Conservation (phyloP, 345 rosid species). For the Brassica carinata region DNA sequence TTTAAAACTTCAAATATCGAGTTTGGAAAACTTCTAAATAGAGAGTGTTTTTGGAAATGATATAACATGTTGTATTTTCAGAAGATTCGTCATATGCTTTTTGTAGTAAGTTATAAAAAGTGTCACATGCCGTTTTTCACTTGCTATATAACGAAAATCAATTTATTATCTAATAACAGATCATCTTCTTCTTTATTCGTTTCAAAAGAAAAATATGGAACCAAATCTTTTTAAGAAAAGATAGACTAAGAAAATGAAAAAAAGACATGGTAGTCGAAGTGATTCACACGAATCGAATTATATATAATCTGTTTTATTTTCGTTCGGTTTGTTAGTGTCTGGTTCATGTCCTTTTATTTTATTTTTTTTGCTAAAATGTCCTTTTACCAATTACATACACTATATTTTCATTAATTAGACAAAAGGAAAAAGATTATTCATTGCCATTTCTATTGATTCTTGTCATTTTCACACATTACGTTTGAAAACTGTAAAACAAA, state of each 20-base stretch:
- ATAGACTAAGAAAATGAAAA: conserved; percentile 14
- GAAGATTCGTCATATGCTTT: too few species aligned
- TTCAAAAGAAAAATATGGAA: not conserved
- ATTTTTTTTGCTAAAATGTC: too few species aligned
- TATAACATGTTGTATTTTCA: too few species aligned
- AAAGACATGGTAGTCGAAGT: conserved; percentile 38
- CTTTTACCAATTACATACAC: not conserved
- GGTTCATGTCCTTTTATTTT: not conserved
- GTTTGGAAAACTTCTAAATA: too few species aligned
- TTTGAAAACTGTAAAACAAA: too few species aligned
- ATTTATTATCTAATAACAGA: not conserved
- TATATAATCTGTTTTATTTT: not conserved
- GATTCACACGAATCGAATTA: conserved; percentile 37
- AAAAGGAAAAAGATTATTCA: not conserved
- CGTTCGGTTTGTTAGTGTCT: not conserved
- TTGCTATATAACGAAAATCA: too few species aligned
- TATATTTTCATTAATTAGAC: not conserved
- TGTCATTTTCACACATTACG: too few species aligned
- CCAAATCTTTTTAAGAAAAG: not conserved
- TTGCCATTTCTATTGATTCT: not conserved
- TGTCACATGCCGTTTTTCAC: too few species aligned
- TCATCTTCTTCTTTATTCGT: not conserved
- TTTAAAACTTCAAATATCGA: too few species aligned
- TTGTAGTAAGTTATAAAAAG: too few species aligned
- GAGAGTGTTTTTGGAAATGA: too few species aligned